Evolutionary conservation across 1,284 basidiomycete species (phyloP), one percentile per base, ranked within the genome.

Genomic region (Puccinia horiana): DNA sequence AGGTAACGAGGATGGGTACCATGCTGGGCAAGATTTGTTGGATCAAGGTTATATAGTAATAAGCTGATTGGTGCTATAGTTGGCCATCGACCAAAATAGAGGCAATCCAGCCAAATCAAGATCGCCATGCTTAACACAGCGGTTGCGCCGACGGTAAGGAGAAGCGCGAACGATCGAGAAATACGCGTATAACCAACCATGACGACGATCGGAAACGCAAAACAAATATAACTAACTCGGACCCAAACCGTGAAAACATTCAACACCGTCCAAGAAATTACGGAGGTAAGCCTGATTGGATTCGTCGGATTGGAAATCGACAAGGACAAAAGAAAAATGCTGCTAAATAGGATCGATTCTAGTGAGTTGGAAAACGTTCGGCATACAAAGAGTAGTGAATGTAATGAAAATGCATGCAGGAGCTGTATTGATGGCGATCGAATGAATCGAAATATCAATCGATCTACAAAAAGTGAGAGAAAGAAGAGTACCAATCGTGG

Each of bases 321-420:
- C 0, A 63, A 9, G 18, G 47, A 9, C 32, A 83, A 5, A 11
- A 81, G 37, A 0, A 85, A 37, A 18, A 83, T 42, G 2, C 83
- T 16, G 0, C 84, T 85, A 8, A 87, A 61, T 23, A 84, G 35
- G 40, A 84, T 26, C 0, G 86, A 83, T 78, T 88, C 87, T 67
- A 85, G 56, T 6, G 86, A 81, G 76, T 87, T 87, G 73, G 86
- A 87, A 76, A 88, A 86, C 1, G 87, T 85, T 1, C 87, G 85
- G 4, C 85, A 83, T 37, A 85, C 76, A 81, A 87, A 87, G 1
- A 86, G 84, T 0, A 87, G 85, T 14, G 84, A 77, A 70, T 86
- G 73, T 1, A 85, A 85, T 1, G 85, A 85, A 42, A 83, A 73
- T 4, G 85, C 85, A 29, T 84, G 82, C 4, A 86, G 81, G 32